Conservation (phyloP, 176 grass and related monocot genomes). For the Pontederia crassipes region DNA sequence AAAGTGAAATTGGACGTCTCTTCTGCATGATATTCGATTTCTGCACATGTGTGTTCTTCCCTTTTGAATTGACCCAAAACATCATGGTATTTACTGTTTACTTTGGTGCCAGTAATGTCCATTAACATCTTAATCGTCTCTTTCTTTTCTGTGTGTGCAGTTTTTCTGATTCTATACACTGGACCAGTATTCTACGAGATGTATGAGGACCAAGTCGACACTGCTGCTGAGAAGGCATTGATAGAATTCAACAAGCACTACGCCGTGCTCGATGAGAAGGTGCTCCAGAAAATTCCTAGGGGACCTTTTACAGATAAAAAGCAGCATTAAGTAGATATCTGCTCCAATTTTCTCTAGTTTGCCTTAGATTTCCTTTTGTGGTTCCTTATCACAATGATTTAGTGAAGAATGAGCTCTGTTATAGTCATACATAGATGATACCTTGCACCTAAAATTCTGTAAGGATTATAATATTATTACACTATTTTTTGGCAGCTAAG, state of each 20-base stretch:
- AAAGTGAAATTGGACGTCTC: too few species aligned
- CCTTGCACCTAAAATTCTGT: too few species aligned
- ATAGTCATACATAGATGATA: too few species aligned
- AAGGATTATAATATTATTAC: too few species aligned
- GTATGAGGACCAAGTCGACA: constrained; percentile 70
- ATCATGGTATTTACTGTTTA: not conserved
- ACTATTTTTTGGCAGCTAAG: too few species aligned
- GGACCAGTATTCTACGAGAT: constrained; percentile 72
- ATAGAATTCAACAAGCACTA: constrained; percentile 58
- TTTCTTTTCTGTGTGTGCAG: constrained; percentile 13
- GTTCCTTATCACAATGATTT: too few species aligned
- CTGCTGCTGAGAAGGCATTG: constrained; percentile 48
- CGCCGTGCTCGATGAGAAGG: constrained; percentile 36
- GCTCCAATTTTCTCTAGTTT: too few species aligned
- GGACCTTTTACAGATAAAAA: constrained; percentile 43
- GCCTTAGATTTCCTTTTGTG: too few species aligned
- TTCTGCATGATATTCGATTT: too few species aligned
- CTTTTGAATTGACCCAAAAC: not conserved
- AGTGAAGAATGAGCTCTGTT: too few species aligned
- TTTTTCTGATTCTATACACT: constrained; percentile 55
- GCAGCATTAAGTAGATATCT: constrained; percentile 24
- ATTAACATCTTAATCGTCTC: not conserved
- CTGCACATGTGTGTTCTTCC: too few species aligned
- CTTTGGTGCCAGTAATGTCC: not conserved
- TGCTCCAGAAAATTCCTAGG: constrained; percentile 57